A percentile compares a stretch with the other conserved stretches of the same genome.
phyloP scores from a whole-genome alignment of 2,329 filamentous ascomycete species.

The Fusarium irregulare region DNA sequence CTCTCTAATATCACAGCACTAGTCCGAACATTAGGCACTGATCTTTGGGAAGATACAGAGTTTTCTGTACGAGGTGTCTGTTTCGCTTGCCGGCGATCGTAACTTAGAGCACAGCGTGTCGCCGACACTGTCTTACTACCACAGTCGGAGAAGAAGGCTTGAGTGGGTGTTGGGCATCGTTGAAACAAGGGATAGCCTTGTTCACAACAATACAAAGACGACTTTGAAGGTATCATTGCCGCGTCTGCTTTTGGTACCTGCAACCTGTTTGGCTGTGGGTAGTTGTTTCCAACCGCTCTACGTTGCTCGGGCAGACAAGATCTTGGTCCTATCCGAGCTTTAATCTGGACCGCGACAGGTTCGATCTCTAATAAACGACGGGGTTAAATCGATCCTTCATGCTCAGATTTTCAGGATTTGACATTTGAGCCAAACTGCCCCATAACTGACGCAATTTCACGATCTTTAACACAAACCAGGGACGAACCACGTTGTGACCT shows the following conservation, averaged over 20 bases:
- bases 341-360: conserved; percentile 26
- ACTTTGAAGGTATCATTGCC: conserved; percentile 31
- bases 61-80: conserved; percentile 28
- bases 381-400: conserved; percentile 34
- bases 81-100: conserved; percentile 43
- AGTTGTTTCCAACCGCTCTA: conserved; percentile 11
- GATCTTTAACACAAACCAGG: conserved; percentile 37
- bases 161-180: conserved; percentile 44
- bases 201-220: conserved; percentile 35
- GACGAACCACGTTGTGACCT: conserved; percentile 40
- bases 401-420: conserved; percentile 30
- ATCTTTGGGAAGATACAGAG: conserved; percentile 29
- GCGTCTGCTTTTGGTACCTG: conserved; percentile 30
- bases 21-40: conserved; percentile 17
- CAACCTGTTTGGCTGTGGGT: conserved; percentile 26
- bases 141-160: conserved; percentile 25
- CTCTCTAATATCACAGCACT: conserved; percentile 13
- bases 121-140: conserved; percentile 35
- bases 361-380: conserved; percentile 44
- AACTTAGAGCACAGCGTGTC: conserved; percentile 39
- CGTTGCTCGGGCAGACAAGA: conserved; percentile 31
- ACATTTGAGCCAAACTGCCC: conserved; percentile 28
- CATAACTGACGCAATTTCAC: conserved; percentile 37
- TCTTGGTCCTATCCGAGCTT: conserved; percentile 30
- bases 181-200: conserved; percentile 47